Base-by-base conservation (phyloP, 108 stramenopile species). In the Parietichytrium sp. region DNA sequence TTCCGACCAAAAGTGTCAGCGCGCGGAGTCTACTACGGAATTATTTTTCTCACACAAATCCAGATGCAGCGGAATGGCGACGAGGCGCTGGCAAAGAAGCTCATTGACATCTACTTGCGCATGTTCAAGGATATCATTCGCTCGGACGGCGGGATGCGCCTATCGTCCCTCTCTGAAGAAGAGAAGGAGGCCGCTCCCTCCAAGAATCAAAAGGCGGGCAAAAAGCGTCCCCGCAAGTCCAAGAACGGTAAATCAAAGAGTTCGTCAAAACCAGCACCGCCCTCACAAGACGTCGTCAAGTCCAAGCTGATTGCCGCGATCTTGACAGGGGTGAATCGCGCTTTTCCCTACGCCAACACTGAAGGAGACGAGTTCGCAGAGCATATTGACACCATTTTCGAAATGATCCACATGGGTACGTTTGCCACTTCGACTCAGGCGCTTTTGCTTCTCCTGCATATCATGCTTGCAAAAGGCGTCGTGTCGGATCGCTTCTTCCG, bases 311-410 rank as follows among this genome's bases (percentile, higher is more conserved):
- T 99, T 3, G 88, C 93, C 2, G 96, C 98, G 26, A 88, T 98
- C 16, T 88, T 99, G 13, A 91, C 95, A 6, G 98, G 98, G 42
- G 95, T 99, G 20, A 96, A 97, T 87, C 92, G 97, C 30, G 96
- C 96, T 3, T 93, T 94, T 55, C 98, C 98, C 4, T 98, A 95
- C 82, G 83, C 49, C 12, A 80, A 86, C 49, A 89, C 87, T 78
- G 90, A 93, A 61, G 55, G 88, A 36, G 87, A 55, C 4, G 48
- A 52, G n/a, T 91, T 96, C 89, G 93, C 93, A 55, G 55, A 92
- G 49, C 93, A 95, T 52, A 79, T 96, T 29, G 98, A 96, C 88
- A 85, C 94, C n/a, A 84, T 99, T 42, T 97, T 96, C 83, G 79
- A 91, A 48, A 90, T 97, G 48, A 93, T 89, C 12, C 97, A 97